Percentiles rank a stretch among this genome's conserved stretches.
phyloP scores from a whole-genome alignment of 768 basidiomycete species.

The Tylopilus plumbeoviolaceoides region DNA sequence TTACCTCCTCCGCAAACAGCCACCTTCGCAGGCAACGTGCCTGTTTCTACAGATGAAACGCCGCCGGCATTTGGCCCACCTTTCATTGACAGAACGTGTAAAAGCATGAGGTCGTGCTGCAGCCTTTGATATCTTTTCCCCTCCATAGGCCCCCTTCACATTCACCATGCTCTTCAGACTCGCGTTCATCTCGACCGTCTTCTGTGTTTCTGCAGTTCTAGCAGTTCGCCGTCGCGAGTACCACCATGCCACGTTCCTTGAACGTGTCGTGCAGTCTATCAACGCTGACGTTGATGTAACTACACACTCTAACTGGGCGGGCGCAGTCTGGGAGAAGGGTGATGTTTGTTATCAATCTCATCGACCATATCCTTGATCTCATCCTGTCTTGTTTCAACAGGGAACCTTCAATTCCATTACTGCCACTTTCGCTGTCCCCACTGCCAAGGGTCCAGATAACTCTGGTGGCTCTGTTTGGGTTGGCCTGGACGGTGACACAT shows the following conservation, averaged over 20 bases:
- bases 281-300: background rate
- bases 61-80: background rate
- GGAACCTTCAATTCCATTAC: slow-evolving; percentile 1
- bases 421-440: slow-evolving; percentile 3
- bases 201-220: background rate
- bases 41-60: background rate
- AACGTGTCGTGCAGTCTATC: background rate
- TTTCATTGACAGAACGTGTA: background rate
- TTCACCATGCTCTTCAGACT: background rate
- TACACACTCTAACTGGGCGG: background rate
- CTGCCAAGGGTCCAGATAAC: background rate
- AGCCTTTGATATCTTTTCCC: background rate
- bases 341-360: background rate
- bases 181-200: background rate
- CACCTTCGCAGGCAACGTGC: background rate
- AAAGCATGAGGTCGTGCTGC: background rate
- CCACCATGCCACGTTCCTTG: background rate
- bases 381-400: background rate
- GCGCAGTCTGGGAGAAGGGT: background rate
- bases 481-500: background rate
- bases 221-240: background rate
- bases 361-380: background rate
- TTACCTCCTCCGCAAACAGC: background rate
- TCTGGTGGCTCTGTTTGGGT: background rate
- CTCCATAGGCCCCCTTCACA: background rate